Conservation (phyloP, 805 yeast genomes). For the Candida nitratophila region DNA sequence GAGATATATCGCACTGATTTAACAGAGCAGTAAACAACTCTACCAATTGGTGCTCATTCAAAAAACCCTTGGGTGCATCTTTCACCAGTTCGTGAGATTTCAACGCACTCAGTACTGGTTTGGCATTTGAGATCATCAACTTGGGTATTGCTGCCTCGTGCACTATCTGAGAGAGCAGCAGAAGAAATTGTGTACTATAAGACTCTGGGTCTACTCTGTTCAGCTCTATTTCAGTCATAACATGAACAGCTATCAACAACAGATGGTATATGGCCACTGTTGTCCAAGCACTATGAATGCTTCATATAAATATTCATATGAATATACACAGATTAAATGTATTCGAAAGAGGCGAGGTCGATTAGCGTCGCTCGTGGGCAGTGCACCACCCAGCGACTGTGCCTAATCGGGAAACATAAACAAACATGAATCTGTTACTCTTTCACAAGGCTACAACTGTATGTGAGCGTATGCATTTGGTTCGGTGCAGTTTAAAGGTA, state of each 20-base stretch:
- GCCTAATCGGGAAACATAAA: not conserved
- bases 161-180: constrained; percentile 24
- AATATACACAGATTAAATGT: too few species aligned
- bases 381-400: too few species aligned
- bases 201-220: constrained; percentile 11
- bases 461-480: not conserved
- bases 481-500: too few species aligned
- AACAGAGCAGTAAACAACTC: constrained; percentile 14
- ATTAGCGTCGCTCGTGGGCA: too few species aligned
- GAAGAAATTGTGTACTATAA: constrained; percentile 22
- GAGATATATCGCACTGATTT: constrained; percentile 7
- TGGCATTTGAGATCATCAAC: constrained; percentile 6
- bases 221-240: not conserved
- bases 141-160: constrained; percentile 14
- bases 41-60: constrained; percentile 11
- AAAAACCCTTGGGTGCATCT: constrained; percentile 2
- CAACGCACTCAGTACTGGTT: constrained; percentile 9
- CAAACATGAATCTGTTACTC: not conserved
- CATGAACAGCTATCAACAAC: too few species aligned
- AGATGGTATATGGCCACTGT: too few species aligned
- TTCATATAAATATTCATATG: too few species aligned
- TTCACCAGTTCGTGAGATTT: constrained; percentile 19
- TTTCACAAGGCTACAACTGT: not conserved
- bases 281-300: too few species aligned
- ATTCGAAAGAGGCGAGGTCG: too few species aligned